Evolutionary conservation across 2,329 filamentous ascomycete genomes (phyloP).

Genomic region (Sporothrix luriei): DNA sequence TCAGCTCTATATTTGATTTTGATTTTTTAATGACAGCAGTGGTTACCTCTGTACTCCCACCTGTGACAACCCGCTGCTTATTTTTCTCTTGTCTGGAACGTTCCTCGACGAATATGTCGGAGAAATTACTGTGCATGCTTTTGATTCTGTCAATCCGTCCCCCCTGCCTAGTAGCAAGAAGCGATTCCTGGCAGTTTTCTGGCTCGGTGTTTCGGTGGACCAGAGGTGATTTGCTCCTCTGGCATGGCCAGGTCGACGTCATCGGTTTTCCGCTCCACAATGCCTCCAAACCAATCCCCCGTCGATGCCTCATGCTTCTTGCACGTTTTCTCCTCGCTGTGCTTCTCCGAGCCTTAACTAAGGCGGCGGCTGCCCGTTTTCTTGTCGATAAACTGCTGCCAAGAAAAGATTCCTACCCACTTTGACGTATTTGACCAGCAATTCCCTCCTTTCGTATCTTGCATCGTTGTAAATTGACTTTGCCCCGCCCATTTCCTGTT

Average conservation of each 20-base stretch:
- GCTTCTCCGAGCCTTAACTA: not conserved
- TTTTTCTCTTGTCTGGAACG: not conserved
- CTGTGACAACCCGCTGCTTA: not conserved
- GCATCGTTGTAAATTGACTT: slow-evolving; percentile 5
- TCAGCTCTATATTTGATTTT: not conserved
- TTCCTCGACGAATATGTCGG: not conserved
- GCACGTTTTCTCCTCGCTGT: not conserved
- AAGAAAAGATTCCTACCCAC: slow-evolving; percentile 5
- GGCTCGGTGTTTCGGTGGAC: slow-evolving; percentile 12
- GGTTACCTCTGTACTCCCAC: not conserved
- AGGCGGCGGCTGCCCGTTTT: not conserved
- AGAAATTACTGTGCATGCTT: not conserved
- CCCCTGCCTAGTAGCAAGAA: slow-evolving; percentile 24
- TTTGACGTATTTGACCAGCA: not conserved
- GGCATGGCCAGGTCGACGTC: slow-evolving; percentile 24
- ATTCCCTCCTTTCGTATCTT: slow-evolving; percentile 20
- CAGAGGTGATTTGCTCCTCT: not conserved
- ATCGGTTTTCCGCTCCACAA: slow-evolving; percentile 17
- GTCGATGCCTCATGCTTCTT: not conserved
- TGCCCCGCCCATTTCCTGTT: not conserved
- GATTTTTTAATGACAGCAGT: slow-evolving; percentile 10
- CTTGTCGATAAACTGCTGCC: not conserved
- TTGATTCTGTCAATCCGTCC: slow-evolving; percentile 20
- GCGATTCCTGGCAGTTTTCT: slow-evolving; percentile 23
- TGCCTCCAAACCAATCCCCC: slow-evolving; percentile 11